Evolutionary conservation across 1,284 basidiomycete species (phyloP).

Genomic region (Cronartium ribicola): DNA sequence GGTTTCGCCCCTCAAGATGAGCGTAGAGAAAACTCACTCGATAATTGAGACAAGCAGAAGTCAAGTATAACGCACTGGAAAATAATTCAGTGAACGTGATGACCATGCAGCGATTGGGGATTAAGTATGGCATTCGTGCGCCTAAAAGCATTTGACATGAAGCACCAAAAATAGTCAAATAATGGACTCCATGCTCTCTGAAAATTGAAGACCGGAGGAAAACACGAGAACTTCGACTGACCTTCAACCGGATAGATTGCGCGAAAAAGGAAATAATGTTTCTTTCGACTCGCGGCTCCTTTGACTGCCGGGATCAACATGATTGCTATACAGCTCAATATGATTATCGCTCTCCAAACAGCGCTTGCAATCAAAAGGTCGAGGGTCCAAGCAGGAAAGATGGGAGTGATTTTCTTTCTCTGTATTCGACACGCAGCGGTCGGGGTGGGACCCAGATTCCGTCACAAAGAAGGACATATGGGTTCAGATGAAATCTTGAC

Average conservation of each 20-base stretch:
- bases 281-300: not conserved
- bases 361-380: too few relatives aligned
- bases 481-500: too few relatives aligned
- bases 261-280: not conserved
- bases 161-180: not conserved
- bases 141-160: not conserved
- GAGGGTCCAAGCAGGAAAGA: too few relatives aligned
- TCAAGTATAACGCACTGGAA: not conserved
- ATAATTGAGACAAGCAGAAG: not conserved
- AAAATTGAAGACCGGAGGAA: not conserved
- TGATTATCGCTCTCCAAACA: not conserved
- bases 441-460: too few relatives aligned
- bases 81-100: not conserved
- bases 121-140: not conserved
- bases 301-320: not conserved
- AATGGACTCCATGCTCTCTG: not conserved
- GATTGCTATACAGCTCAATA: not conserved
- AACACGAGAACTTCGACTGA: too few relatives aligned
- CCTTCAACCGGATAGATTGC: not conserved
- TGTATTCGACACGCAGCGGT: too few relatives aligned
- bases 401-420: too few relatives aligned
- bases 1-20: not conserved
- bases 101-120: conserved; percentile 1
- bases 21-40: not conserved
- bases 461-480: too few relatives aligned